Evolutionary conservation across 805 yeast species (phyloP), one percentile per base, ranked within the genome.

Genomic region (Saturnispora hagleri): DNA sequence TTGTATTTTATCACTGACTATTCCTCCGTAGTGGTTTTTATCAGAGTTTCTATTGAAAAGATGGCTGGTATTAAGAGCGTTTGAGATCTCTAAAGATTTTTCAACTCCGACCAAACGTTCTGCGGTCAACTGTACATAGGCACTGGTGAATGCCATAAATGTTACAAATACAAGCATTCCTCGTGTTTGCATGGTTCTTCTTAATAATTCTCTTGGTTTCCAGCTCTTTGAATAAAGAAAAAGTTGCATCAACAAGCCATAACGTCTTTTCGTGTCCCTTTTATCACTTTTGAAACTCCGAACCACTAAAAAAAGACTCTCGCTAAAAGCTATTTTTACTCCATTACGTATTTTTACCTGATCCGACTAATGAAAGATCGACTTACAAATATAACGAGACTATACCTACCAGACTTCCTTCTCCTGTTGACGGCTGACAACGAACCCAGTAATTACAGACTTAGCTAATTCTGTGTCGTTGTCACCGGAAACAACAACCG

Each of bases 1-100:
- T 53, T 73, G 75, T 18, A 66, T 58, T n/a, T 58, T 56, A 49
- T 71, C 66, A 46, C 50, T 46, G n/a, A 27, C 28, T 6, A 48
- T 18, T 22, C 52, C 54, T 5, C 43, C 46, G 43, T 45, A 45
- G 26, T 45, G 17, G 18, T 45, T 18, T 9, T 38, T 38, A 7
- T 38, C 5, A 18, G 24, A 38, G 20, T 15, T 31, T 45, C 38
- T 45, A 12, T 22, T 41, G 22, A 10, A 41, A 31, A 45, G 38
- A 31, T 45, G 47, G 47, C 47, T 45, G 38, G 38, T 31, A 45
- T 31, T 18, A n/a, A 15, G 35, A 43, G 27, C 40, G 24, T 41
- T 24, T 12, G 31, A 41, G n/a, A 41, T 13, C 10, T 13, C 18
- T 5, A 22, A 8, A 5, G 31, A 6, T 41, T 24, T 24, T 24